These are phyloP conservation scores for Elaeis oleifera DNA, from an alignment of 202 grass and related monocot species.

Conservation along the genomic window DNA sequence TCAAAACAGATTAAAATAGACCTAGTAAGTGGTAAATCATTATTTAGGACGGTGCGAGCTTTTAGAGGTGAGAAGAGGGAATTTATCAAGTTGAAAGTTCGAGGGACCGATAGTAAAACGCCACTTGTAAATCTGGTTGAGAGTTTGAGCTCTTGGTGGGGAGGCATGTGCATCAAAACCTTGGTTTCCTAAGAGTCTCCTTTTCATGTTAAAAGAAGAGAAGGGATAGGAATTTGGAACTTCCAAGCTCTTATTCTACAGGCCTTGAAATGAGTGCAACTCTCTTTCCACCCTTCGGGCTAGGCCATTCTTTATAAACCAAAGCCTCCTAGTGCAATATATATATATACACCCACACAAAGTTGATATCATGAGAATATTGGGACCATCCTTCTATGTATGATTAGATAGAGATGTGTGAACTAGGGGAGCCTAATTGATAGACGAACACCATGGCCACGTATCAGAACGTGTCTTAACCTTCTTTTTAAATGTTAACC, in stretches of 20 bases:
- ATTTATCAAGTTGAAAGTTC: neutral
- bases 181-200: neutral
- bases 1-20: too few species aligned
- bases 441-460: neutral
- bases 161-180: neutral
- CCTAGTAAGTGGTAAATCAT: neutral
- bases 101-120: neutral
- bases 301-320: neutral
- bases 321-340: neutral
- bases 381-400: neutral
- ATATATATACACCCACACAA: neutral
- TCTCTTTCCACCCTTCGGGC: neutral
- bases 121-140: neutral
- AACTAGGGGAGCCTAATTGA: neutral
- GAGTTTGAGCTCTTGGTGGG: neutral
- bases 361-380: neutral
- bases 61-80: neutral
- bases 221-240: neutral
- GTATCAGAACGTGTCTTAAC: neutral
- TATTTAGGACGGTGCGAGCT: neutral
- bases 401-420: neutral
- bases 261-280: neutral
- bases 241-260: neutral
- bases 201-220: conserved; percentile 5
- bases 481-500: neutral